Evolutionary conservation across 768 basidiomycete species (phyloP).

Genomic region (Candolleomyces eurysporus): DNA sequence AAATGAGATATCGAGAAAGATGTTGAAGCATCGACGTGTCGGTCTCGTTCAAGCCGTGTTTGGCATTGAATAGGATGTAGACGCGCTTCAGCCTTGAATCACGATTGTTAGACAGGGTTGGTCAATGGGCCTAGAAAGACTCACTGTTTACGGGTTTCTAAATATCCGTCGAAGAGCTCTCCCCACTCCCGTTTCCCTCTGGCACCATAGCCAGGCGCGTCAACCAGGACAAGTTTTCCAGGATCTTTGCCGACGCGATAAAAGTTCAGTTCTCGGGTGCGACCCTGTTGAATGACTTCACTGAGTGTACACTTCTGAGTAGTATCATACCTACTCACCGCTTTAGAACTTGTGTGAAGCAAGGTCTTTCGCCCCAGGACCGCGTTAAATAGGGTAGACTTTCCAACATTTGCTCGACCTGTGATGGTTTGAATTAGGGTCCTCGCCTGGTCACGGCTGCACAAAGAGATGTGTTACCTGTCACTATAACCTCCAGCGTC

Average conservation of each 20-base stretch:
- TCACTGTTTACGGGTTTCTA: conserved; percentile 59
- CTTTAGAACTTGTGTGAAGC: conserved; percentile 64
- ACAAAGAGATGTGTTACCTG: conserved; percentile 27
- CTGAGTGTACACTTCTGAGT: neutral
- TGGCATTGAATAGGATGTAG: conserved; percentile 69
- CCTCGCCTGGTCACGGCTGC: neutral
- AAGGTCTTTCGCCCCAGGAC: conserved; percentile 58
- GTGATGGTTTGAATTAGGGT: neutral
- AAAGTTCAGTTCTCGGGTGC: conserved; percentile 72
- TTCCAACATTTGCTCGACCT: conserved; percentile 81
- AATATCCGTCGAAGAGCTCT: conserved; percentile 60
- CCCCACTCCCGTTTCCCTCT: conserved; percentile 80
- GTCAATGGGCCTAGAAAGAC: conserved; percentile 18
- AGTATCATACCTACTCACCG: conserved; percentile 41
- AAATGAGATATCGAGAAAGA: conserved; percentile 41
- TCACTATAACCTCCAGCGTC: conserved; percentile 40
- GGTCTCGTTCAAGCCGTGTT: conserved; percentile 54
- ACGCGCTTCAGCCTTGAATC: conserved; percentile 58
- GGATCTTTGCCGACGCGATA: conserved; percentile 61
- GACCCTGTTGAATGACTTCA: conserved; percentile 46
- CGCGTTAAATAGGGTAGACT: conserved; percentile 71
- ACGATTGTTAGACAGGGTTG: no score
- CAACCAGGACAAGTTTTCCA: conserved; percentile 66
- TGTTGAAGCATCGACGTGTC: conserved; percentile 64
- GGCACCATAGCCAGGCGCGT: conserved; percentile 78